Base-by-base conservation (phyloP, 371 early-diverging fungal genomes). In the Mucor piriformis region DNA sequence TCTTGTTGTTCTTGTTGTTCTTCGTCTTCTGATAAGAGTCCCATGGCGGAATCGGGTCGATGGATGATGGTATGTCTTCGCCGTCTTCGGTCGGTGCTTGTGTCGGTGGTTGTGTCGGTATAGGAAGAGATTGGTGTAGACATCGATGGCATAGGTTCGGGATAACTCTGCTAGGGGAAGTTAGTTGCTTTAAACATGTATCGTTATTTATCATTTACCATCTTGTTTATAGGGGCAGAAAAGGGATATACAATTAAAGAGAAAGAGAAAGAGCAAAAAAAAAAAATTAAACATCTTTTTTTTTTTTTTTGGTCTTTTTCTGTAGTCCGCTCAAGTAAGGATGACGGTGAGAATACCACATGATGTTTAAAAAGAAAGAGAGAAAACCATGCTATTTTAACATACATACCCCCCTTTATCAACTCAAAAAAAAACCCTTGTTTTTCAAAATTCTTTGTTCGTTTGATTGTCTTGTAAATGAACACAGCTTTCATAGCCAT, bases 1-100 rank as follows among this genome's bases (percentile, higher is more conserved):
- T 69, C 59, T 47, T 75, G 64, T 16, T 69, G 69, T 10, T 67
- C 63, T 16, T 66, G 59, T 20, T 65, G 61, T 1, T 66, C 74
- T 29, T 4, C 8, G 7, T 61, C 50, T 15, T 59, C 69, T 8
- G 77, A 73, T 29, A 70, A 50, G 21, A 77, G 49, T 11, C 61
- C 74, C 51, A 74, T 61, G 3, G 70, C 72, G 25, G 72, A 67
- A 42, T 77, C 73, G 6, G 77, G 74, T n/a, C 77, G 60, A n/a
- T 69, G 69, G 13, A 46, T 46, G 21, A 77, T 69, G 0, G 77
- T 77, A 59, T 77, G 77, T 52, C 72, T 49, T 20, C 68, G 59
- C 15, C 59, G 70, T 18, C 70, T 16, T 33, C 3, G 48, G 5
- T 47, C 15, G 37, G 8, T 38, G 42, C 34, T 52, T 38, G 4